Evolutionary conservation across 2,329 filamentous ascomycete genomes (phyloP), one percentile per base, ranked within the genome.

Genomic region (Stemphylium lycopersici): DNA sequence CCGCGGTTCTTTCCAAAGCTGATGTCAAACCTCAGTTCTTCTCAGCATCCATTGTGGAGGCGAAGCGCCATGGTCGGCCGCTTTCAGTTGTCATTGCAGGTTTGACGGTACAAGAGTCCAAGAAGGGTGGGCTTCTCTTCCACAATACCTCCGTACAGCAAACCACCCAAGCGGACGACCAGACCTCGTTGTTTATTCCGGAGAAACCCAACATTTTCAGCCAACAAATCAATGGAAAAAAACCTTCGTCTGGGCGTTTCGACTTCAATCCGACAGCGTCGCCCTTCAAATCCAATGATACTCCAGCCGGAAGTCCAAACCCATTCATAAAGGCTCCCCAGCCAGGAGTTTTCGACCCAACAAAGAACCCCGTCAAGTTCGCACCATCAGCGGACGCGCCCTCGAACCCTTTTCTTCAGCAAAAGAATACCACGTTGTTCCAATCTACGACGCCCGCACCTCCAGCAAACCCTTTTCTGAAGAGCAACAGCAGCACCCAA

Each of bases 1-100:
- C 53, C 3, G 37, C 62, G 3, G 42, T 67, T 15, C 66, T 68
- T 24, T 62, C 66, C n/a, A 53, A 50, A 12, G 46, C 41, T 4
- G 55, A 55, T 13, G 22, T 72, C 43, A 70, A 69, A n/a, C 77
- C 78, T 29, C 85, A 87, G 59, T 74, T 76, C 13, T 84, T 83
- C 57, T 86, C 83, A 0, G 70, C 80, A 16, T 74, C 62, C 4
- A 76, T 83, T 45, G 85, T 88, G 13, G 85, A 88, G 66, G 73
- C 74, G 22, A 88, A 88, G 70, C 80, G 85, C 34, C 76, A 79
- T 50, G 79, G 80, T 18, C 79, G 85, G 61, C 80, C 77, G 2
- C 70, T 85, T n/a, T 79, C 81, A 18, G 81, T 84, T 7, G 72
- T 88, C 24, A 81, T 87, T 48, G 79, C 82, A 63, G 84, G 84